Conservation (phyloP, 1,284 basidiomycete species). For the Fomitopsis pinicola region DNA sequence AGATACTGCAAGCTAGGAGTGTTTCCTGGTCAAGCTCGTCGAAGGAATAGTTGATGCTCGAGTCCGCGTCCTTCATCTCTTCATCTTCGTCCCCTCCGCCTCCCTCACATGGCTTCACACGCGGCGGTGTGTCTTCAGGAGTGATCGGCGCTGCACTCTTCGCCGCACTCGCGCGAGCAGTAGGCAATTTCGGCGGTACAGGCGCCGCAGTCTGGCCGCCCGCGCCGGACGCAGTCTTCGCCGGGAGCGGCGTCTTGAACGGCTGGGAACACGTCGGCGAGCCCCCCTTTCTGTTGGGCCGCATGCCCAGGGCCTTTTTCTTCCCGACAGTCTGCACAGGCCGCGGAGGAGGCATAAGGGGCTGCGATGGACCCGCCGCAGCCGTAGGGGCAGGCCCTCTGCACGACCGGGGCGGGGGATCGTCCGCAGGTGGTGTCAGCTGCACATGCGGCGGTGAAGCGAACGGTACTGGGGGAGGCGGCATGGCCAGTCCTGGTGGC, state of each 20-base stretch:
- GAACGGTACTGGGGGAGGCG: neutral
- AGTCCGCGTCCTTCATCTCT: conserved; percentile 13
- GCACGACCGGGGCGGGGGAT: neutral
- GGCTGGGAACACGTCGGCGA: neutral
- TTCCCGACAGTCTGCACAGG: neutral
- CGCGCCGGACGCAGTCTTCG: neutral
- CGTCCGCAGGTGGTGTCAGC: neutral
- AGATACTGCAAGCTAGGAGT: too few relatives aligned
- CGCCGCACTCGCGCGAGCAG: neutral
- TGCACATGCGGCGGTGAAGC: neutral
- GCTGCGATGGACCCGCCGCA: neutral
- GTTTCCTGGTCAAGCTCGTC: neutral
- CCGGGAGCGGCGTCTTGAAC: conserved; percentile 6
- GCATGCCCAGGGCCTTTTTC: conserved; percentile 5
- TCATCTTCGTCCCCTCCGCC: neutral
- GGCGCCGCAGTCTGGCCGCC: too few relatives aligned
- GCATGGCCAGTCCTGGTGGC: neutral
- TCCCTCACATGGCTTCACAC: neutral
- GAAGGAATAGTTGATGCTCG: conserved; percentile 8
- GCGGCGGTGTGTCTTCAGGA: neutral
- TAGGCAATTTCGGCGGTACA: neutral
- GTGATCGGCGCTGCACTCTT: neutral
- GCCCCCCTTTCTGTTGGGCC: neutral
- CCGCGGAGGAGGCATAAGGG: neutral
- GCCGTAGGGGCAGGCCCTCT: neutral